phyloP scores from a whole-genome alignment of 345 rosid species.

The Passiflora organensis region DNA sequence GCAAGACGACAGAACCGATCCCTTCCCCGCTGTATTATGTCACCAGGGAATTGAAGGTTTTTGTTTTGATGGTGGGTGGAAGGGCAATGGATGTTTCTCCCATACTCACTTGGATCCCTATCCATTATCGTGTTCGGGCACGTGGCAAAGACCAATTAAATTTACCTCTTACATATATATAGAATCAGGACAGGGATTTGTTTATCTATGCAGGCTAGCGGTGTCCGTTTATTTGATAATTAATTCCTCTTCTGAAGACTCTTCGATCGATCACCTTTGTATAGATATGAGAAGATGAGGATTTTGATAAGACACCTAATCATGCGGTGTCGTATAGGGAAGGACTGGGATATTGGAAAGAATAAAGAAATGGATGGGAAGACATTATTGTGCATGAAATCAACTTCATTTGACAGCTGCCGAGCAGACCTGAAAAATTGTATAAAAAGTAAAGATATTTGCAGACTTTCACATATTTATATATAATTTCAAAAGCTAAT shows the following conservation, averaged over 20 bases:
- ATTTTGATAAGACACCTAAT: conserved; percentile 12
- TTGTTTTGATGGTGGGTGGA: conserved; percentile 62
- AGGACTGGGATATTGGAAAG: not conserved
- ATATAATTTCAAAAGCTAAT: conserved; percentile 11
- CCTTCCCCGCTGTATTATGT: conserved; percentile 16
- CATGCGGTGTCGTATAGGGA: not conserved
- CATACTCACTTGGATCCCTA: conserved; percentile 38
- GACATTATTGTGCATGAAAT: conserved; percentile 45
- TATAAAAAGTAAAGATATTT: conserved; percentile 4
- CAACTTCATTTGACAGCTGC: conserved; percentile 50
- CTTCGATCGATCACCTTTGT: too few relatives aligned
- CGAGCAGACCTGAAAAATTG: conserved; percentile 36
- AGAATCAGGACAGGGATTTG: too few relatives aligned
- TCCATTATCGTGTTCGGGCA: conserved; percentile 14
- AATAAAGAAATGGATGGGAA: conserved; percentile 23
- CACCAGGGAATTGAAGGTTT: conserved; percentile 21
- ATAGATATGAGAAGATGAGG: too few relatives aligned
- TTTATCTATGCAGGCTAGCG: too few relatives aligned
- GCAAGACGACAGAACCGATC: conserved; percentile 18
- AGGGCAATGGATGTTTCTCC: conserved; percentile 31
- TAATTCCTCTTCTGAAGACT: too few relatives aligned
- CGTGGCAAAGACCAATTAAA: too few relatives aligned
- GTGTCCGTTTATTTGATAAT: not conserved
- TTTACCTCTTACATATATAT: too few relatives aligned
- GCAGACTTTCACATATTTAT: too few relatives aligned